Percentiles rank a stretch among this genome's conserved stretches.
These are phyloP conservation scores for Pseudopyrenochaeta lycopersici DNA, from an alignment of 2,329 filamentous ascomycete genomes.

Conservation along the genomic window DNA sequence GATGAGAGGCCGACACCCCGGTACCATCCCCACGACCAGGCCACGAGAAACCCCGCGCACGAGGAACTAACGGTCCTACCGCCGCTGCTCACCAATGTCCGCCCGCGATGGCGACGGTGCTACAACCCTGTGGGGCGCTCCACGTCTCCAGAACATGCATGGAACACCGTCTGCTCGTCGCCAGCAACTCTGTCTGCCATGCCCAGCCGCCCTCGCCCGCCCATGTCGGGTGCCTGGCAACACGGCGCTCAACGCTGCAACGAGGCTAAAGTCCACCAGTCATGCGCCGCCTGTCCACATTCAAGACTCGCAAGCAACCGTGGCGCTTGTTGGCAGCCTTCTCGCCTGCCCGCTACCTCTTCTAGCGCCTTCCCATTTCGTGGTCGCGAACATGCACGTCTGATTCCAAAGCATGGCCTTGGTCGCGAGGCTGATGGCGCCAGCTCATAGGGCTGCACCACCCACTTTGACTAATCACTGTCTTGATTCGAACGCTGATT, in stretches of 20 bases:
- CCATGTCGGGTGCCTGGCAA: conserved; percentile 4
- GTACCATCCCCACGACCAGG: conserved; percentile 7
- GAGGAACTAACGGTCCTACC: conserved; percentile 4
- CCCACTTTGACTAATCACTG: background rate
- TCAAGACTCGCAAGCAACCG: conserved; percentile 11
- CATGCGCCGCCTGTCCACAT: conserved; percentile 10
- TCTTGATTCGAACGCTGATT: background rate
- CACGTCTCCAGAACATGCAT: conserved; percentile 13
- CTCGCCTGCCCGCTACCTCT: background rate
- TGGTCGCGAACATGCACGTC: conserved; percentile 12
- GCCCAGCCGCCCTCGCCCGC: background rate
- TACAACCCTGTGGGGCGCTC: conserved; percentile 5
- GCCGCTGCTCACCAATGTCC: conserved; percentile 1
- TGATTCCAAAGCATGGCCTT: conserved; percentile 5
- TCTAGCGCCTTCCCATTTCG: conserved; percentile 18
- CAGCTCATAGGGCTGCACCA: background rate
- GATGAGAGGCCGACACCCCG: background rate
- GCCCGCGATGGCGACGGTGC: background rate
- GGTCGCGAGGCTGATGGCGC: background rate
- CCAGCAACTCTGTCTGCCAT: background rate
- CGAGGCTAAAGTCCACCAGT: conserved; percentile 13
- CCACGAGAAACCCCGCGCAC: conserved; percentile 2
- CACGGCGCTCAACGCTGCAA: conserved; percentile 2
- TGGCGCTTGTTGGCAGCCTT: conserved; percentile 15
- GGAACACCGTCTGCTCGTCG: conserved; percentile 2